Base-by-base conservation (phyloP, 441 rosid species). In the Aquilaria agallochum region DNA sequence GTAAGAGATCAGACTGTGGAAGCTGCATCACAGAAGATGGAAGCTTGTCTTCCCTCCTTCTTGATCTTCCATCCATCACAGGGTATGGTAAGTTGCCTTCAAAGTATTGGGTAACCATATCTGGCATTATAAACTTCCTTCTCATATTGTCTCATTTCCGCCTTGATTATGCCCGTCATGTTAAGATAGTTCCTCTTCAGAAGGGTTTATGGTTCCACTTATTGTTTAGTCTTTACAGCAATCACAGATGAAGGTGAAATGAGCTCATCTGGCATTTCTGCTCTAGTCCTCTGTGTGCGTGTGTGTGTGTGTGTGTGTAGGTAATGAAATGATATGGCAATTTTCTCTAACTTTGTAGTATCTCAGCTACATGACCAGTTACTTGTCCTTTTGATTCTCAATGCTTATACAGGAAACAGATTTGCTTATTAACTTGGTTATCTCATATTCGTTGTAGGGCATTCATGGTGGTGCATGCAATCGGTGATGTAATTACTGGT, bases 51-150 rank as follows among this genome's bases (percentile, higher is more conserved):
- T 78, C 92, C 32, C 85, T 94, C 71, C 76, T 94, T 65, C 95
- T 94, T 70, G 92, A 86, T 80, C 86, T 84, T 71, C 96, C 96
- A 30, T 91, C 96, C 75, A 82, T 94, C 85, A 87, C 99, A 81
- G 91, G 96, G 90, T 94, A 90, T 73, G 83, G 86, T 80, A 81
- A 76, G 89, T 78, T 66, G 34, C 66, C 53, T 66, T 58, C 53
- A 44, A 30, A 55, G 58, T 34, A 14, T 27, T 30, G 13, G 4
- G 2, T 44, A 32, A 55, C 58, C 10, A 12, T 30, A 11, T 3
- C 42, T 36, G 42, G 11, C 8, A 9, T 55, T 27, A 4, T 31
- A 31, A 34, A n/a, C 12, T 56, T 2, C 53, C 44, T 0, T 14
- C 9, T n/a, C 0, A 14, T 8, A 52, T 20, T 52, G 2, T n/a